Conservation (phyloP, 2,329 filamentous ascomycete genomes). For the Alternaria sp. region DNA sequence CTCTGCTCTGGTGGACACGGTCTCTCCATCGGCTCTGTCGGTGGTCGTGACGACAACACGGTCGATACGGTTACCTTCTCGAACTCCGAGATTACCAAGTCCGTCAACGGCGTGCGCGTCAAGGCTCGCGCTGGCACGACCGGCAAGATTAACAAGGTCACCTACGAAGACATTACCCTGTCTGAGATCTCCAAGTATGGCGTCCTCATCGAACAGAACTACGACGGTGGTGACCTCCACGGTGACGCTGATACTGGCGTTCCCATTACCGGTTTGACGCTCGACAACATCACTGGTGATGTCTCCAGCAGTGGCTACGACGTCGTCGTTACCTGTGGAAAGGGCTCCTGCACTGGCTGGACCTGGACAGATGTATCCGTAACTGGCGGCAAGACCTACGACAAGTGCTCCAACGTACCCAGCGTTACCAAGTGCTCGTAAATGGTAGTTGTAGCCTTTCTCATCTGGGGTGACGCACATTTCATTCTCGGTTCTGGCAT, state of each 20-base stretch:
- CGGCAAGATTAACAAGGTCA: conserved; percentile 57
- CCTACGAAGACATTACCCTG: conserved; percentile 55
- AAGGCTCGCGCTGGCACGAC: conserved; percentile 61
- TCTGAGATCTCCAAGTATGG: conserved; percentile 52
- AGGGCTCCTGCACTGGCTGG: conserved; percentile 58
- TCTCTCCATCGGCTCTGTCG: conserved; percentile 64
- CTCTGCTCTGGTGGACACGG: conserved; percentile 62
- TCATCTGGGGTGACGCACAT: not conserved
- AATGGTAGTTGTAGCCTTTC: not conserved
- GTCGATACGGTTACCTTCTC: conserved; percentile 61
- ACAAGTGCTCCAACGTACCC: conserved; percentile 46
- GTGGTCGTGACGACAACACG: conserved; percentile 60
- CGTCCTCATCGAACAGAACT: conserved; percentile 60
- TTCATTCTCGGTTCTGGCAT: not conserved
- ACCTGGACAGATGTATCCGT: conserved; percentile 56
- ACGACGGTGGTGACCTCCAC: conserved; percentile 54
- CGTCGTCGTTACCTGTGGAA: conserved; percentile 61
- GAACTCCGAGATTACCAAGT: conserved; percentile 57
- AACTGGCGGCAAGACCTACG: conserved; percentile 47
- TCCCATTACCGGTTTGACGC: conserved; percentile 52
- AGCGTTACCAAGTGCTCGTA: conserved; percentile 27
- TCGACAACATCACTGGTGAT: conserved; percentile 48
- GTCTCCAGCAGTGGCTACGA: conserved; percentile 52
- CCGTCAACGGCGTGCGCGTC: conserved; percentile 63
- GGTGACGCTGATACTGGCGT: conserved; percentile 55